Evolutionary conservation across 306 rosid species (phyloP).

Genomic region (Vigna nakashimae): DNA sequence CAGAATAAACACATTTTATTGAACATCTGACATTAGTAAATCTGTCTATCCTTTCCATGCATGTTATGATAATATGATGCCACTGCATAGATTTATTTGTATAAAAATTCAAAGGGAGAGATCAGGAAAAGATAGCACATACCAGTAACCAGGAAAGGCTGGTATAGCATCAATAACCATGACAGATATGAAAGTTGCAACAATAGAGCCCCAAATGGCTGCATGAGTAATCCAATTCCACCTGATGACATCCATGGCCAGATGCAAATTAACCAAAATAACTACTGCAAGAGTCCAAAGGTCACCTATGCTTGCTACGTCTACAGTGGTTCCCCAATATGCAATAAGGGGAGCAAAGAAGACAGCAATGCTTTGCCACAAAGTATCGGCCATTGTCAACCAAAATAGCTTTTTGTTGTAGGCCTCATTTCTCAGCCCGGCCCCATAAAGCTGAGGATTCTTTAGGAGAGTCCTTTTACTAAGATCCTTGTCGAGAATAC

Average conservation of each 20-base stretch:
- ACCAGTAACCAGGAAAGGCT: constrained; percentile 79
- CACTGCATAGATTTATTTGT: constrained; percentile 15
- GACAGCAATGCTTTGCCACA: constrained; percentile 87
- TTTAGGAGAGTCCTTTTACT: constrained; percentile 76
- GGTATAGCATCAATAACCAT: constrained; percentile 75
- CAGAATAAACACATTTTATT: background rate
- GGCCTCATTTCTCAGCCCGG: constrained; percentile 83
- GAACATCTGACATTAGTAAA: constrained; percentile 22
- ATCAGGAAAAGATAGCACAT: constrained; percentile 36
- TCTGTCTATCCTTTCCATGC: constrained; percentile 21
- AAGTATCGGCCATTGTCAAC: constrained; percentile 75
- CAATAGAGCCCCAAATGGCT: constrained; percentile 87
- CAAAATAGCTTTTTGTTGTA: constrained; percentile 87
- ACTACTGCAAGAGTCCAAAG: constrained; percentile 93
- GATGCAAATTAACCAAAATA: constrained; percentile 83
- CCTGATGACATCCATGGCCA: constrained; percentile 89
- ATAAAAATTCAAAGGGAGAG: background rate
- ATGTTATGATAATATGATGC: background rate
- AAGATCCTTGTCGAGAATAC: constrained; percentile 93
- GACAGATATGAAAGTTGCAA: constrained; percentile 78
- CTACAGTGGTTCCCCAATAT: constrained; percentile 70
- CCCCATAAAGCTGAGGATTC: constrained; percentile 87
- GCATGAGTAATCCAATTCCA: constrained; percentile 86
- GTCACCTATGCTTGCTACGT: constrained; percentile 84
- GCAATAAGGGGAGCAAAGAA: constrained; percentile 81